Base-by-base conservation (phyloP, 2,329 filamentous ascomycete genomes). In the Sporothrix phasma region DNA sequence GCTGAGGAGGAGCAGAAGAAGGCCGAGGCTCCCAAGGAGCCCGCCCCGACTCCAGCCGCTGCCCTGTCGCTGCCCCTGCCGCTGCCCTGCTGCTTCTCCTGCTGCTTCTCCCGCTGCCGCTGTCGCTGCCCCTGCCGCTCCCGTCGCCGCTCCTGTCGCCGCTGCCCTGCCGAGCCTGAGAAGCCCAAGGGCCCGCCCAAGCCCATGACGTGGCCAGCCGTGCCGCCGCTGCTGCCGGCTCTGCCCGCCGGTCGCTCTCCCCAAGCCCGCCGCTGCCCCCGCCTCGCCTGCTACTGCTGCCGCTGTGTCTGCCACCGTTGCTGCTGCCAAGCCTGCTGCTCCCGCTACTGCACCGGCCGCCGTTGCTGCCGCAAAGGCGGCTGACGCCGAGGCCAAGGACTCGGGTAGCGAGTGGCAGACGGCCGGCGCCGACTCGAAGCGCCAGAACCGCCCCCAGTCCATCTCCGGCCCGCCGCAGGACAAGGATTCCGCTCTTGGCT, bases 331-430 rank as follows among this genome's bases (percentile, higher is more conserved):
- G 69, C 78, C 81, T 64, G 76, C 61, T 26, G 80, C 80, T 24
- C 68, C 78, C 67, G 79, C 89, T 63, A 81, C 85, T 31, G 68
- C 76, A 45, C 67, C 76, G 54, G 64, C 75, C 49, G 65, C 78
- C 8, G 64, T 68, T 45, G 58, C 73, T 39, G 65, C 73, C 29
- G 19, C 54, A 17, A 43, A 62, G 47, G 15, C 65, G 3, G 47
- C 22, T 15, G 59, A 47, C 31, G 45, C 64, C 1, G 71, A 78
- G 31, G 34, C 43, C 24, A 86, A 81, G 80, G 84, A 88, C 67
- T 73, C 78, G 46, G 79, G 79, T 66, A 77, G 81, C 66, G 90
- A 90, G 72, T 99, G 94, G 94, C 93, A 96, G 76, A 93, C 89
- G 58, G 93, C 90, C 63, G 88, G 88, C 65, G 84, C 86, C 64